Percentiles rank a stretch among this genome's conserved stretches.
phyloP scores from a whole-genome alignment of 2,329 filamentous ascomycete genomes.

The Aspergillus unguis region DNA sequence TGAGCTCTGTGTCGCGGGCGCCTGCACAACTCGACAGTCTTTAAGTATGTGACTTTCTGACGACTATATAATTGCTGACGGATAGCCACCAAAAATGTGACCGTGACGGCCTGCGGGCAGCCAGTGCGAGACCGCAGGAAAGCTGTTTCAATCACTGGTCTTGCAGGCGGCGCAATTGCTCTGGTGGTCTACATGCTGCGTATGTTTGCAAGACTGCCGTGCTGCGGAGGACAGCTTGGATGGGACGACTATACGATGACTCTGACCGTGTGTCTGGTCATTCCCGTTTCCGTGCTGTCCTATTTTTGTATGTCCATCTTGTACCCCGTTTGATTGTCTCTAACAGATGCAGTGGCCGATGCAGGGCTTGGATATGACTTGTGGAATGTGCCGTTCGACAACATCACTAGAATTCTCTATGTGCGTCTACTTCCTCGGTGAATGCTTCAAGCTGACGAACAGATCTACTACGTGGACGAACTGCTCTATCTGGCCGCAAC shows the following conservation, averaged over 20 bases:
- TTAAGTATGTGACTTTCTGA: conserved; percentile 26
- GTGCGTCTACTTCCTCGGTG: conserved; percentile 21
- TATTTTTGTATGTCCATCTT: conserved; percentile 22
- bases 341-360: conserved; percentile 30
- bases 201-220: conserved; percentile 36
- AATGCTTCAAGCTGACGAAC: conserved; percentile 10
- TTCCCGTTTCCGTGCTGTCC: conserved; percentile 26
- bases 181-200: conserved; percentile 34
- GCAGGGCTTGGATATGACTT: conserved; percentile 45
- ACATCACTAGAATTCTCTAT: conserved; percentile 43
- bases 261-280: conserved; percentile 17
- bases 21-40: conserved; percentile 38
- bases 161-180: conserved; percentile 35
- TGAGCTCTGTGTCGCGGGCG: conserved; percentile 32
- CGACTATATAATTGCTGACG: background rate
- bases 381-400: conserved; percentile 44
- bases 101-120: conserved; percentile 37
- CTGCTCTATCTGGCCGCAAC: conserved; percentile 35
- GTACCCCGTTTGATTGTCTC: no score
- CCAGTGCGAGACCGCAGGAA: conserved; percentile 36
- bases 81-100: conserved; percentile 43
- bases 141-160: conserved; percentile 30
- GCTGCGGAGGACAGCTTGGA: conserved; percentile 36
- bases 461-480: conserved; percentile 32
- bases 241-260: conserved; percentile 41